Evolutionary conservation across 768 basidiomycete genomes (phyloP), one percentile per base, ranked within the genome.

Genomic region (Mycena metata): DNA sequence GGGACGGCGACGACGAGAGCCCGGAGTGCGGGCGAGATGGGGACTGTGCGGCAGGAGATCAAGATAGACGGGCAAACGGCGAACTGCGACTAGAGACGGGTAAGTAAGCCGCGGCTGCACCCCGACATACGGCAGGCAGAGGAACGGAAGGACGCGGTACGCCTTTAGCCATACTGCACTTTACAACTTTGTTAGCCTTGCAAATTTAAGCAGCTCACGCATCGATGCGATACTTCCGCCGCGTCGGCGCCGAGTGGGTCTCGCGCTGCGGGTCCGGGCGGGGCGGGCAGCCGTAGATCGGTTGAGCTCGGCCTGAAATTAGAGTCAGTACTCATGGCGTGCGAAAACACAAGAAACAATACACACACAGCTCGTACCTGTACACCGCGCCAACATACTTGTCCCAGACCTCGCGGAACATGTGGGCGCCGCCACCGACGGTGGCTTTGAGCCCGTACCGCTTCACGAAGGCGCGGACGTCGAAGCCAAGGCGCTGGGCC

Each of bases 341-440:
- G n/a, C n/a, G n/a, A n/a, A n/a, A 73, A 60, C 54, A 42, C 30
- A 23, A 52, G 39, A 39, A 39, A 39, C 2, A 2, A 43, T 69
- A 88, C 93, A 80, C 75, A 92, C 95, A 84, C 67, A 95, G 80
- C 39, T 90, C 79, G 69, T 89, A 85, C 67, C 75, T 73, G 80
- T 95, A 93, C 65, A 96, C 89, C 73, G 72, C 75, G 11, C 83
- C 84, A 16, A 94, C 92, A 11, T 83, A 79, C 71, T 85, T 80
- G 72, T 89, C 84, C 94, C 94, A 96, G 45, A 89, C 83, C 71
- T 88, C 89, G 75, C 95, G 84, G 89, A 91, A 96, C 90, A 96
- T 94, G 77, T 92, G 90, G 6, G 84, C 89, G 8, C 92, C 95
- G 21, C 92, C 92, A 41, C 93, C 91, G 41, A 77, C 76, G 33